Evolutionary conservation across 176 grass and related monocot genomes (phyloP).

Genomic region (Juncus inflexus): DNA sequence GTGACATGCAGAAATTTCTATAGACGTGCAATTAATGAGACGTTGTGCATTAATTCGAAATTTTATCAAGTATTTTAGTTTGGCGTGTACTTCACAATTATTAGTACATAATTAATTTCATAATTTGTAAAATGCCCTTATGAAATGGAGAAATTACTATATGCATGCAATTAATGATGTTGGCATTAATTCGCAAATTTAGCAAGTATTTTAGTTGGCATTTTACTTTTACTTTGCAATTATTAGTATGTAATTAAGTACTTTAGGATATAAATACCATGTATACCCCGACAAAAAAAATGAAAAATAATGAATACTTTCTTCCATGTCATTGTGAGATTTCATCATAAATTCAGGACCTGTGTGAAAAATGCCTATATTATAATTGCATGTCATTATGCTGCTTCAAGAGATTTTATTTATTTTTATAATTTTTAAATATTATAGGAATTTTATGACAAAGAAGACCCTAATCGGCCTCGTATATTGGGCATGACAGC

Average conservation of each 20-base stretch:
- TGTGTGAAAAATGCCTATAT: too few relatives aligned
- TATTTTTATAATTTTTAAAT: not conserved
- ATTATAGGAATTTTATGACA: slow-evolving; percentile 75
- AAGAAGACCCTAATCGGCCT: slow-evolving; percentile 37
- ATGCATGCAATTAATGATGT: not conserved
- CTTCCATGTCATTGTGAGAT: too few relatives aligned
- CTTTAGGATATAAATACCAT: too few relatives aligned
- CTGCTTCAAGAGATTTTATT: too few relatives aligned
- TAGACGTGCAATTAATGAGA: not conserved
- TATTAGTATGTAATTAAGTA: too few relatives aligned
- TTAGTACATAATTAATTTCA: not conserved
- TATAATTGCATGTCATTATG: too few relatives aligned
- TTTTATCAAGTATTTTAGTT: slow-evolving; percentile 14
- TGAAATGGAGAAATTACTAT: too few relatives aligned
- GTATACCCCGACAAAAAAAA: too few relatives aligned
- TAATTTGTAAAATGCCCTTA: slow-evolving; percentile 9
- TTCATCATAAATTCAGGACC: too few relatives aligned
- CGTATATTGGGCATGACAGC: slow-evolving; percentile 97
- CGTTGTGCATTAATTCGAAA: slow-evolving; percentile 23
- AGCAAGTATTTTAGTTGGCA: slow-evolving; percentile 3
- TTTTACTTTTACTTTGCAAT: not conserved
- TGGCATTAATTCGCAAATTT: slow-evolving; percentile 20
- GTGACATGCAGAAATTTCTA: not conserved
- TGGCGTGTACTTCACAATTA: not conserved
- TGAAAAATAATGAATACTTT: too few relatives aligned